phyloP scores from a whole-genome alignment of 2,329 filamentous ascomycete genomes.

The Colletotrichum scovillei region DNA sequence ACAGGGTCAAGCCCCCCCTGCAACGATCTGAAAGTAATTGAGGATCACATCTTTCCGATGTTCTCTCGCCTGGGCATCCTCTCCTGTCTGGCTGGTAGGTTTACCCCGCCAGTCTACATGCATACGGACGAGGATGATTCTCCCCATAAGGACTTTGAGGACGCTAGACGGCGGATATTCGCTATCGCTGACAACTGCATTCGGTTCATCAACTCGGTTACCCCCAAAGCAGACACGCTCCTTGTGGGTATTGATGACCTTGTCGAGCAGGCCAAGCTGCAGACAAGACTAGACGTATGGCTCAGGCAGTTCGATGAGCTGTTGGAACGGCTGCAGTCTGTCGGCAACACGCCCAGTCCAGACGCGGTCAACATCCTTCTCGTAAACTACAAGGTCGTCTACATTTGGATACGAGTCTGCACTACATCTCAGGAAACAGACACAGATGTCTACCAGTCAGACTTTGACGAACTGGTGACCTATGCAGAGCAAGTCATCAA shows the following conservation, averaged over 20 bases:
- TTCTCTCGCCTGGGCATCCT: neutral
- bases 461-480: neutral
- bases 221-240: neutral
- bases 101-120: neutral
- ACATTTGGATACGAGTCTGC: neutral
- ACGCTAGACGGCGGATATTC: neutral
- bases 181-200: neutral
- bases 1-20: neutral
- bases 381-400: neutral
- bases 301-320: neutral
- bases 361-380: neutral
- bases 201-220: neutral
- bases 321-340: neutral
- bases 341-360: neutral
- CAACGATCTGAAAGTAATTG: neutral
- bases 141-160: neutral
- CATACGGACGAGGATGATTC: neutral
- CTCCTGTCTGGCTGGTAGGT: neutral
- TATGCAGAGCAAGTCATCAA: neutral
- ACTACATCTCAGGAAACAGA: neutral
- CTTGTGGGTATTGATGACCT: neutral
- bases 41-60: neutral
- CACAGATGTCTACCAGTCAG: neutral
- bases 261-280: neutral
- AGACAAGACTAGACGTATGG: neutral